Evolutionary conservation across 2,329 filamentous ascomycete species (phyloP), one percentile per base, ranked within the genome.

Genomic region (Xylogone sp.): DNA sequence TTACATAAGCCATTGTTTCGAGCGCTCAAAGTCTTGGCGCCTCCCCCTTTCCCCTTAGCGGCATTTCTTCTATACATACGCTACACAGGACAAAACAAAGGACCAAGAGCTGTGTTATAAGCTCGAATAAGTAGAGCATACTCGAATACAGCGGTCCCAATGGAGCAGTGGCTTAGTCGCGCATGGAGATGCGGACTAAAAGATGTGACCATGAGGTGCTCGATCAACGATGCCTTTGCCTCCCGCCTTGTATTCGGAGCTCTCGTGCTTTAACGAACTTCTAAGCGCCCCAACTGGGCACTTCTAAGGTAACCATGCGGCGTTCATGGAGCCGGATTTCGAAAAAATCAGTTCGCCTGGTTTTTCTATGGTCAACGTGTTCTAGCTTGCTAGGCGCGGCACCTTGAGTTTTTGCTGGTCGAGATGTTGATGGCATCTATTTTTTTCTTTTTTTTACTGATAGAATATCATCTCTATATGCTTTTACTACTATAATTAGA

Each of bases 1-100:
- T 31, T 13, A 21, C 20, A 34, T 31, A 7, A 8, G 13, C 13
- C 8, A 31, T 7, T 13, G 27, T 3, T 2, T 13, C 27, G 27
- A 31, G 13, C 27, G 8, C 8, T 13, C 13, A 31, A n/a, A n/a
- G n/a, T 44, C 27, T 31, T 31, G 27, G 27, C 27, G 13, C 27
- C 13, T 13, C 27, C 27, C 27, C 27, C 27, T 27, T 49, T 54
- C 29, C 22, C 43, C 12, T 48, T 50, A 21, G 47, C 10, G 18
- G 13, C 42, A 44, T 19, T 43, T 21, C 19, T 16, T 42, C 45
- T 10, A n/a, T n/a, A n/a, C n/a, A n/a, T n/a, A n/a, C n/a, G n/a
- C n/a, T n/a, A n/a, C n/a, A n/a, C n/a, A n/a, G n/a, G n/a, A 9
- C 48, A 48, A 49, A 22, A 48, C 24, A 13, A 31, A n/a, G n/a